Evolutionary conservation across 2,329 filamentous ascomycete species (phyloP).

Genomic region (Diaporthe australafricana): DNA sequence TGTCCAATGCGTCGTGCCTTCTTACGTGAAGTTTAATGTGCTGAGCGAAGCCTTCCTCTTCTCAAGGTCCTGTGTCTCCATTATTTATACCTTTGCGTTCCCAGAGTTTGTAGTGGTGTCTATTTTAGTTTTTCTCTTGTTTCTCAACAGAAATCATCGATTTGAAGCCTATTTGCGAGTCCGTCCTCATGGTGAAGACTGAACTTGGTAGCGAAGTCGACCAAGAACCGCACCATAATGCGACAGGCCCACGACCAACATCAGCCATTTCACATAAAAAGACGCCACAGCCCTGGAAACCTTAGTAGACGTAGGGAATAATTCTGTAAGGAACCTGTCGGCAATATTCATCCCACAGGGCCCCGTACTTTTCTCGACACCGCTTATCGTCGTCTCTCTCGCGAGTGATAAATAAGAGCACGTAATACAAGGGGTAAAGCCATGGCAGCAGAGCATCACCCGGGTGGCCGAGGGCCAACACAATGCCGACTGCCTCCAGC

Average conservation of each 20-base stretch:
- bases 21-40: too few species aligned
- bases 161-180: too few species aligned
- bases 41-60: too few species aligned
- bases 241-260: not conserved
- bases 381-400: slow-evolving; percentile 33
- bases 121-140: too few species aligned
- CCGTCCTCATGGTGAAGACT: too few species aligned
- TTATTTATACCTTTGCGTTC: too few species aligned
- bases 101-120: too few species aligned
- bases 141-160: too few species aligned
- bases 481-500: slow-evolving; percentile 32
- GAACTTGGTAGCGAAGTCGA: not conserved
- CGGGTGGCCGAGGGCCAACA: slow-evolving; percentile 27
- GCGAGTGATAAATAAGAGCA: slow-evolving; percentile 20
- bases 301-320: slow-evolving; percentile 32
- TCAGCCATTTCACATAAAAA: not conserved
- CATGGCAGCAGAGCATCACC: slow-evolving; percentile 11
- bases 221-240: too few species aligned
- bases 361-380: slow-evolving; percentile 33
- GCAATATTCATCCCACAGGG: slow-evolving; percentile 34
- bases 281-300: not conserved
- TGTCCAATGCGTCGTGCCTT: too few species aligned
- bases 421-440: slow-evolving; percentile 33
- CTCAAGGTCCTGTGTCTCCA: too few species aligned
- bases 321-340: slow-evolving; percentile 31